A percentile compares a stretch with the other conserved stretches of the same genome.
Conservation (phyloP, 345 rosid genomes). For the Bruguiera gymnorhiza region DNA sequence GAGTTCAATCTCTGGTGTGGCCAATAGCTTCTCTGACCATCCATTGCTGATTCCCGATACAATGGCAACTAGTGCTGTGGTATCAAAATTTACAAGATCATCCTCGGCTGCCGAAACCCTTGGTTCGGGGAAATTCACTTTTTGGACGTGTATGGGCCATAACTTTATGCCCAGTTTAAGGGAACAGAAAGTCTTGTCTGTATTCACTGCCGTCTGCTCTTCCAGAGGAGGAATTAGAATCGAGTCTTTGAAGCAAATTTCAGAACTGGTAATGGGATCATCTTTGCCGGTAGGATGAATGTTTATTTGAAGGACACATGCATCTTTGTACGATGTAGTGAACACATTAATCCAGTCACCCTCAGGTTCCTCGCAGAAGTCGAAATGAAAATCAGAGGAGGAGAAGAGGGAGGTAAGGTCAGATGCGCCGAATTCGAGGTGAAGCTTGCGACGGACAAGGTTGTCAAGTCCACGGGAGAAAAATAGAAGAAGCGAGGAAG, state of each 20-base stretch:
- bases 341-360: conserved; percentile 70
- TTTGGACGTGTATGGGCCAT: conserved; percentile 5
- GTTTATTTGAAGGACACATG: conserved; percentile 58
- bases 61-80: conserved; percentile 80
- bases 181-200: conserved; percentile 32
- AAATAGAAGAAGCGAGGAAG: conserved; percentile 60
- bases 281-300: conserved; percentile 17
- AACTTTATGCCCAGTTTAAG: conserved; percentile 44
- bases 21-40: conserved; percentile 52
- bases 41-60: conserved; percentile 90
- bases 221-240: conserved; percentile 18
- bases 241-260: conserved; percentile 14
- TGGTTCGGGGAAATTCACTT: conserved; percentile 12
- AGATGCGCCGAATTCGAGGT: conserved; percentile 51
- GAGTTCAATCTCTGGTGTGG: conserved; percentile 41
- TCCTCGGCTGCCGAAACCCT: conserved; percentile 21
- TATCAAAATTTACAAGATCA: conserved; percentile 61
- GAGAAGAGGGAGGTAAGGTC: conserved; percentile 13
- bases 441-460: conserved; percentile 30
- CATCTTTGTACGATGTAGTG: conserved; percentile 36
- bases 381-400: conserved; percentile 23
- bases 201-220: conserved; percentile 19
- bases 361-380: conserved; percentile 43
- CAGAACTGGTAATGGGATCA: conserved; percentile 15
- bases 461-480: conserved; percentile 57